These are phyloP conservation scores for Cyphellophora attinorum DNA, from an alignment of 2,329 filamentous ascomycete genomes.

Conservation along the genomic window DNA sequence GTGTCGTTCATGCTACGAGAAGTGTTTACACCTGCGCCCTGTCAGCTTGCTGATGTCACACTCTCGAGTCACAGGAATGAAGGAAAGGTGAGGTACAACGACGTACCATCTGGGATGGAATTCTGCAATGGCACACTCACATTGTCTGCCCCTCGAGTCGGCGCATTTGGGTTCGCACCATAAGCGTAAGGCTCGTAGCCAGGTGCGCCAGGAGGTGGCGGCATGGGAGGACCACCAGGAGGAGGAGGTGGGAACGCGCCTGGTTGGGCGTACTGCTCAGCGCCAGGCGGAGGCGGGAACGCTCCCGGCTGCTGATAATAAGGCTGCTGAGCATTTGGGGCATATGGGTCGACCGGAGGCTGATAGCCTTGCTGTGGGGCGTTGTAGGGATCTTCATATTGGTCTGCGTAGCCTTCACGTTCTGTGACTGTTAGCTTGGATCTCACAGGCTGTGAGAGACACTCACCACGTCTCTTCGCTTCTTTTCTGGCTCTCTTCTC, in stretches of 20 bases:
- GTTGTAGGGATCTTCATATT: constrained; percentile 32
- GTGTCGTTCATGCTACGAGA: constrained; percentile 7
- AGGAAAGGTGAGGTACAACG: constrained; percentile 4
- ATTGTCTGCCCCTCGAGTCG: constrained; percentile 35
- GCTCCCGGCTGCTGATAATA: constrained; percentile 32
- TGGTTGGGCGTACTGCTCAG: constrained; percentile 19
- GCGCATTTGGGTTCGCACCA: constrained; percentile 29
- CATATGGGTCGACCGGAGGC: constrained; percentile 21
- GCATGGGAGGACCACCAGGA: constrained; percentile 26
- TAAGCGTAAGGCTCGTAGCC: constrained; percentile 24
- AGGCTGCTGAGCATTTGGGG: constrained; percentile 23
- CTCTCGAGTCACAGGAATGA: too few relatives aligned
- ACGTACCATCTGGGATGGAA: constrained; percentile 33
- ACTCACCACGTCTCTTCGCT: constrained; percentile 15
- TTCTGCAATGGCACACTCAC: constrained; percentile 36
- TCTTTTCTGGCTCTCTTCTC: constrained; percentile 44
- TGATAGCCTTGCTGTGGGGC: constrained; percentile 29
- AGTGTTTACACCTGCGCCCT: constrained; percentile 20
- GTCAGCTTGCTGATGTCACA: too few relatives aligned
- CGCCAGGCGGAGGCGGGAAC: constrained; percentile 32
- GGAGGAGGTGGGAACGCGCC: constrained; percentile 34
- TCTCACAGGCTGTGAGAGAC: too few relatives aligned
- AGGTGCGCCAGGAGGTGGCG: constrained; percentile 6
- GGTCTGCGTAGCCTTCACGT: constrained; percentile 20
- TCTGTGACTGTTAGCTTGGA: constrained; percentile 10